Evolutionary conservation across 106 monocot species (phyloP).

Genomic region (Xerophyta viscosa): DNA sequence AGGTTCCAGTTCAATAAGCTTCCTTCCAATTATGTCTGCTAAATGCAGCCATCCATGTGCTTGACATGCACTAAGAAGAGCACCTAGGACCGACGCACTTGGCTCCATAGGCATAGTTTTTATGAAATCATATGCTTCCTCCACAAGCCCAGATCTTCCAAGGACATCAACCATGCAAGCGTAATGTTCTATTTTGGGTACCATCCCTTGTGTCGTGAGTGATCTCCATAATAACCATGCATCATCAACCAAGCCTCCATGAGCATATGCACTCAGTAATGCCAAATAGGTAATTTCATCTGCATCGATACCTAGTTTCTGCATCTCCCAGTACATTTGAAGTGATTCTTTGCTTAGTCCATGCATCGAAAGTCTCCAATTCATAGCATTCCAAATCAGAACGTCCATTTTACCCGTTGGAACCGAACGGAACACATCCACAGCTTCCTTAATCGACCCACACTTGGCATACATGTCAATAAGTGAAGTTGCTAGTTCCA

Average conservation of each 20-base stretch:
- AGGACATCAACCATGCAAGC: slow-evolving; percentile 76
- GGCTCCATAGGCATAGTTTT: slow-evolving; percentile 50
- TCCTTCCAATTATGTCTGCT: slow-evolving; percentile 41
- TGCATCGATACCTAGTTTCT: slow-evolving; percentile 19
- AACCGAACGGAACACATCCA: slow-evolving; percentile 33
- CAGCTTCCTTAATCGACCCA: slow-evolving; percentile 49
- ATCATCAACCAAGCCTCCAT: slow-evolving; percentile 56
- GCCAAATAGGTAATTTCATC: slow-evolving; percentile 77
- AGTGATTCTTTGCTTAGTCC: slow-evolving; percentile 38
- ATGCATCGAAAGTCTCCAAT: slow-evolving; percentile 55
- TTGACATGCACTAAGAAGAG: slow-evolving; percentile 43
- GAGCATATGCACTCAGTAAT: slow-evolving; percentile 55
- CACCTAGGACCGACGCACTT: slow-evolving; percentile 49
- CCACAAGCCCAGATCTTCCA: slow-evolving; percentile 37
- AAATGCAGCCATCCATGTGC: slow-evolving; percentile 34
- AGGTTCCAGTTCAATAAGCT: slow-evolving; percentile 45
- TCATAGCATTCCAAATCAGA: slow-evolving; percentile 62
- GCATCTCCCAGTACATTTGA: slow-evolving; percentile 46
- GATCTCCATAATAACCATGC: slow-evolving; percentile 44
- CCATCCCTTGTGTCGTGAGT: slow-evolving; percentile 18
- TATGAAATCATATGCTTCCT: slow-evolving; percentile 44
- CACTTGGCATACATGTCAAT: slow-evolving; percentile 76
- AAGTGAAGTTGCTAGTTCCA: slow-evolving; percentile 44
- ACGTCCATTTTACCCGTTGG: slow-evolving; percentile 41
- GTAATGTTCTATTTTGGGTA: slow-evolving; percentile 50